Base-by-base conservation (phyloP, 2,329 filamentous ascomycete species). In the Dactylellina sp. region DNA sequence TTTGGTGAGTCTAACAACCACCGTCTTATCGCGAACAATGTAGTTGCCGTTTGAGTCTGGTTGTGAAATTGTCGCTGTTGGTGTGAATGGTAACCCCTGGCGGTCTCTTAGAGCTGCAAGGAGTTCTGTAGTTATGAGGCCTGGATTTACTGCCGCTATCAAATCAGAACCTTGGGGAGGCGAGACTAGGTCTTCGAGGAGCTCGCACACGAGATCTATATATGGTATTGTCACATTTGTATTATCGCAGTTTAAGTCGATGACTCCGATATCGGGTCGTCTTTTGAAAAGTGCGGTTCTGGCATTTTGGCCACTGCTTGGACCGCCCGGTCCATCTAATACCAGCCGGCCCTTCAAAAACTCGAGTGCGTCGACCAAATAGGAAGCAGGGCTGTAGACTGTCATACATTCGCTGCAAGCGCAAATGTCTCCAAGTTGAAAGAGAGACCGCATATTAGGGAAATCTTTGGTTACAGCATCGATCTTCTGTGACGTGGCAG, bases 121-220 rank as follows among this genome's bases (percentile, higher is more conserved):
- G 1, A 60, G 40, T 1, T 60, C 55, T 47, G 55, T 9, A 14
- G 39, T 9, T 16, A 47, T 22, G 3, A 25, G 1, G 5, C 55
- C 55, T 35, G 28, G 35, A 16, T 39, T 32, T 47, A 20, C 12
- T 32, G 22, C 25, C 55, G 4, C 42, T 60, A 14, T 44, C 46
- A 32, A 20, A 18, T 5, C 35, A 28, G 7, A 9, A 4, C 7
- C 4, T n/a, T n/a, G 7, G 35, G 40, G 46, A 22, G 44, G 44
- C 4, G 52, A 47, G 2, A 75, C 60, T 12, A 64, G 56, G 0
- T 66, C 74, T 66, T 81, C 79, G 65, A 81, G 71, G 7, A 79
- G 66, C 63, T 81, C 80, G 55, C 78, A 79, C 9, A 71, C 77
- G 18, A 81, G 72, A 50, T 80, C 79, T 18, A 80, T 77, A 57